phyloP scores from a whole-genome alignment of 1,284 basidiomycete species.

The Irpex sp. region DNA sequence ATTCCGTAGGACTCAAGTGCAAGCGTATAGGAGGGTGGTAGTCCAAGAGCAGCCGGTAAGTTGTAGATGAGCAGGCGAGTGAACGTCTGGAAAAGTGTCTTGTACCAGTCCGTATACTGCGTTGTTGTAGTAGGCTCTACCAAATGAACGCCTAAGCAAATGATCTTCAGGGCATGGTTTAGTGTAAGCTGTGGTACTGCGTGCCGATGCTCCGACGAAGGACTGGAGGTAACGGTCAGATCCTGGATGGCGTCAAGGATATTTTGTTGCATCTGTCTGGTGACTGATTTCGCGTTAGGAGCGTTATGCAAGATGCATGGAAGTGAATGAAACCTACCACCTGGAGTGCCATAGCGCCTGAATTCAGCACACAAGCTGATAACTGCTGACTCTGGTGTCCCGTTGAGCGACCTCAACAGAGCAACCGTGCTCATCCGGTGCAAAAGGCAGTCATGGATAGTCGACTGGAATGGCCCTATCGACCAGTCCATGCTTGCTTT shows the following conservation, averaged over 20 bases:
- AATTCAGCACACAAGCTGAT: not conserved
- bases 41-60: too few species aligned
- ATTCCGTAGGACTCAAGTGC: too few species aligned
- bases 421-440: not conserved
- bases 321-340: too few species aligned
- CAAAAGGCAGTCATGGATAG: not conserved
- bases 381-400: not conserved
- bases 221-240: too few species aligned
- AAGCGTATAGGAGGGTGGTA: too few species aligned
- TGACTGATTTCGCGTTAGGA: too few species aligned
- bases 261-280: too few species aligned
- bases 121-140: not conserved
- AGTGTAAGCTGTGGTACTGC: not conserved
- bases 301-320: too few species aligned
- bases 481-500: not conserved
- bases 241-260: too few species aligned
- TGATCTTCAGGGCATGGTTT: not conserved
- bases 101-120: not conserved
- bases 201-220: too few species aligned
- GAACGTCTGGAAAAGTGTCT: not conserved
- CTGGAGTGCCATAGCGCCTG: not conserved
- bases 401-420: not conserved
- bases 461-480: not conserved
- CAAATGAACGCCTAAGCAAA: not conserved
- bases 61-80: not conserved